Percentiles rank a stretch among this genome's conserved stretches.
These are phyloP conservation scores for Petasospora fabianii DNA, from an alignment of 1,139 yeast species.

Conservation along the genomic window DNA sequence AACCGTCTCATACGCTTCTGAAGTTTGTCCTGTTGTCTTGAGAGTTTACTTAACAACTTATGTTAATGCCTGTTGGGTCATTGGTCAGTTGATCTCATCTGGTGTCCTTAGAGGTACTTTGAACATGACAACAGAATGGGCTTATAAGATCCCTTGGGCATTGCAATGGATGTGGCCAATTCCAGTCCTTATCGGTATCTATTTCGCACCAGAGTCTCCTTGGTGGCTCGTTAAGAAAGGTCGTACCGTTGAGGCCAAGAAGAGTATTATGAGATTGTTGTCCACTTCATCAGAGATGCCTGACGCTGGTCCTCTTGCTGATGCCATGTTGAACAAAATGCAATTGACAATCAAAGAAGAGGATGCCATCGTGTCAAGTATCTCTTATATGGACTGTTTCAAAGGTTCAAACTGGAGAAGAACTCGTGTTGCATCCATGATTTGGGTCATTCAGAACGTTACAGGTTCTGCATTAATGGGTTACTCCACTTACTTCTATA, in stretches of 20 bases:
- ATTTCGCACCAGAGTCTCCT: slow-evolving; percentile 54
- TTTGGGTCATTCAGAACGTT: slow-evolving; percentile 47
- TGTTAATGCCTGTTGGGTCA: slow-evolving; percentile 29
- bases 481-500: slow-evolving; percentile 38
- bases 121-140: slow-evolving; percentile 24
- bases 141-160: slow-evolving; percentile 43
- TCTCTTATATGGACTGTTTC: slow-evolving; percentile 44
- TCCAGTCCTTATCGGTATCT: slow-evolving; percentile 47
- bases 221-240: slow-evolving; percentile 29
- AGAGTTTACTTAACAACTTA: slow-evolving; percentile 30
- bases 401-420: slow-evolving; percentile 45
- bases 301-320: slow-evolving; percentile 16
- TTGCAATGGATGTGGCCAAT: slow-evolving; percentile 64
- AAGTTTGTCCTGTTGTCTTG: slow-evolving; percentile 32
- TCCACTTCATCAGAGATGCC: slow-evolving; percentile 13
- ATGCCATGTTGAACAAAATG: slow-evolving; percentile 27
- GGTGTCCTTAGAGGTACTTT: slow-evolving; percentile 22
- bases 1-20: slow-evolving; percentile 31
- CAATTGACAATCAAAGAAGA: slow-evolving; percentile 33
- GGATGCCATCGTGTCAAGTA: slow-evolving; percentile 15
- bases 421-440: slow-evolving; percentile 45
- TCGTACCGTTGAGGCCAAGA: slow-evolving; percentile 15
- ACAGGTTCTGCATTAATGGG: slow-evolving; percentile 51
- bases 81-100: slow-evolving; percentile 32
- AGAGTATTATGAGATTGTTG: slow-evolving; percentile 14